Evolutionary conservation across 768 basidiomycete species (phyloP), one percentile per base, ranked within the genome.

Genomic region (Rhodotorula sphaerocarpa): DNA sequence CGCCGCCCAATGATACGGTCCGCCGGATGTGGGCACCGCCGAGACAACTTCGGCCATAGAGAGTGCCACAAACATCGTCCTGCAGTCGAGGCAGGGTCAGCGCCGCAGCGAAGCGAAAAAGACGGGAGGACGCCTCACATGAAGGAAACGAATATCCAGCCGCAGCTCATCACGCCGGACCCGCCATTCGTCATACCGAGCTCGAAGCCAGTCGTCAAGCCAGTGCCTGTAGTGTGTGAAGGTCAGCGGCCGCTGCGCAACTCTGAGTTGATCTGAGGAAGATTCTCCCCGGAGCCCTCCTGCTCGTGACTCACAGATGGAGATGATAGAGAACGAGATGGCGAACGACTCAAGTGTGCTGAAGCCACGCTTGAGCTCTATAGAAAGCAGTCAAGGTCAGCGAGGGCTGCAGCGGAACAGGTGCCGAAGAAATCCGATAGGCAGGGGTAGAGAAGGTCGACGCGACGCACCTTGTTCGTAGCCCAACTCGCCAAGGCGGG

Each of bases 251-350:
- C n/a, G n/a, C n/a, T n/a, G n/a, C n/a, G n/a, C n/a, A n/a, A n/a
- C n/a, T n/a, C n/a, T n/a, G n/a, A n/a, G n/a, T n/a, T n/a, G n/a
- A n/a, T n/a, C n/a, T n/a, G n/a, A n/a, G n/a, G n/a, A n/a, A n/a
- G n/a, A n/a, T n/a, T n/a, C n/a, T n/a, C n/a, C n/a, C n/a, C n/a
- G n/a, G n/a, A n/a, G n/a, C n/a, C n/a, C n/a, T n/a, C n/a, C n/a
- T n/a, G n/a, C n/a, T n/a, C n/a, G n/a, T n/a, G n/a, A 39, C 36
- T 39, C 16, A 39, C 86, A 43, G 30, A 66, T n/a, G 30, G 83
- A 84, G 58, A 88, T 87, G 73, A 88, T 84, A 14, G 83, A 84
- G 75, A 87, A 87, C 0, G 84, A 85, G 61, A 63, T 51, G 15
- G 71, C 70, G 41, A 73, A 69, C 30, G 52, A 63, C 42, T 71